Base-by-base conservation (phyloP, 805 yeast genomes). In the Cyberlindnera sargentensis region DNA sequence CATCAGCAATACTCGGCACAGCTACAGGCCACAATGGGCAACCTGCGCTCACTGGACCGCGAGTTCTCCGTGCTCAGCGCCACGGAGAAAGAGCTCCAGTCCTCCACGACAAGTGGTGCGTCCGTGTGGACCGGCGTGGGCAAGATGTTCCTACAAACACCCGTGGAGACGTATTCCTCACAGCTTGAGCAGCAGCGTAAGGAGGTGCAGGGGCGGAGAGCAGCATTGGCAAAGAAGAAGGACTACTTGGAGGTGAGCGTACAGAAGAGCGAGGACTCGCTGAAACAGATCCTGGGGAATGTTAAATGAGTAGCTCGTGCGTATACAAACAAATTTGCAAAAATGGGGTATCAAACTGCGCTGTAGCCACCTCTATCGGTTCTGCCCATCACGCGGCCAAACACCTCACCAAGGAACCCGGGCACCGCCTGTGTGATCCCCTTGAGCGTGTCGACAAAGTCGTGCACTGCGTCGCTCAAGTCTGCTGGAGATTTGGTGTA, bases 61-160 rank as follows among this genome's bases (percentile, higher is more conserved):
- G 41, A 38, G 15, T 30, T 29, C 4, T 23, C 41, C 8, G 35
- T 38, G 8, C 31, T 38, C 10, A 30, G 39, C 9, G 43, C 76
- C 36, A 82, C 95, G 7, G 63, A 71, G 31, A 58, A 70, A 31
- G 84, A 83, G 50, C 66, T 88, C 40, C 55, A 51, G 39, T 57
- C 53, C 26, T 51, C 47, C 28, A 64, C 73, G 10, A 47, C 50
- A 1, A 70, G 66, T 8, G 67, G 67, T 23, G 72, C 75, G 8
- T 58, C 58, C 7, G 90, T 89, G 5, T 89, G 95, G 93, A 78
- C 85, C 58, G 86, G 95, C 5, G 76, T 86, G 31, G 97, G 97
- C 28, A 84, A 83, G 62, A 76, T 87, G 29, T 84, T 83, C 59
- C 64, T 83, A 8, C 37, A 57, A 24, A 70, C 70, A 4, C 68